Conservation (phyloP, 2,329 filamentous ascomycete genomes). For the Trichothecium sympodiale region DNA sequence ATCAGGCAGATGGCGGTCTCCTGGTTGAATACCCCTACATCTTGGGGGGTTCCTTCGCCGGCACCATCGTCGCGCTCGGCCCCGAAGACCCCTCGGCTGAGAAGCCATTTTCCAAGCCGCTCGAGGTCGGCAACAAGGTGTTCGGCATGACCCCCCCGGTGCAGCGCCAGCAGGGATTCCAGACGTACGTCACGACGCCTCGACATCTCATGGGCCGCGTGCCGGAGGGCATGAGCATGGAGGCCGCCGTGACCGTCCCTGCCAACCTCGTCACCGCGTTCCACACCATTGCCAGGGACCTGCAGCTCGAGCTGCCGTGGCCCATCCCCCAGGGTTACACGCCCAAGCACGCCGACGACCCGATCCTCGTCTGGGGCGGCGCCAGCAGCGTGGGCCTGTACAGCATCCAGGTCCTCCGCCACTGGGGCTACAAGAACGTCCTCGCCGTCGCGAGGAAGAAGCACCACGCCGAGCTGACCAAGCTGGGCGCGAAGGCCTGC, state of each 20-base stretch:
- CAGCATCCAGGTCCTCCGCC: conserved; percentile 35
- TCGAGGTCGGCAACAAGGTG: conserved; percentile 43
- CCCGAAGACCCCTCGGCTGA: conserved; percentile 12
- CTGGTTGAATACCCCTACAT: conserved; percentile 37
- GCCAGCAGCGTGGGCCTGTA: conserved; percentile 40
- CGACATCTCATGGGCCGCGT: conserved; percentile 36
- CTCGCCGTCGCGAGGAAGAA: conserved; percentile 33
- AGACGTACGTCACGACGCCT: conserved; percentile 42
- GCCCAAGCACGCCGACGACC: conserved; percentile 21
- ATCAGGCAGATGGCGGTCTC: conserved; percentile 49
- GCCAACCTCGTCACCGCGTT: conserved; percentile 50
- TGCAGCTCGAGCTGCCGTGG: conserved; percentile 45
- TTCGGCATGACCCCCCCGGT: conserved; percentile 41
- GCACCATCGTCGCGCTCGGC: conserved; percentile 40
- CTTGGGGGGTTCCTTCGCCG: conserved; percentile 39
- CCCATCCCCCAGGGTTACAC: conserved; percentile 32
- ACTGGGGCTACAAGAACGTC: conserved; percentile 41
- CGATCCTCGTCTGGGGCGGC: conserved; percentile 41
- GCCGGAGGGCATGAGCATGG: conserved; percentile 25
- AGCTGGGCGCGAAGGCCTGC: conserved; percentile 30
- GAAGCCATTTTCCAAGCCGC: conserved; percentile 13
- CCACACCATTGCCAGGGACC: conserved; percentile 37
- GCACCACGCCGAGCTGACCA: conserved; percentile 31
- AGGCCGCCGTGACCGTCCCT: conserved; percentile 40
- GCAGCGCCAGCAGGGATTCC: conserved; percentile 37